phyloP scores from a whole-genome alignment of 2,329 filamentous ascomycete species.

The Penicillium digitatum region DNA sequence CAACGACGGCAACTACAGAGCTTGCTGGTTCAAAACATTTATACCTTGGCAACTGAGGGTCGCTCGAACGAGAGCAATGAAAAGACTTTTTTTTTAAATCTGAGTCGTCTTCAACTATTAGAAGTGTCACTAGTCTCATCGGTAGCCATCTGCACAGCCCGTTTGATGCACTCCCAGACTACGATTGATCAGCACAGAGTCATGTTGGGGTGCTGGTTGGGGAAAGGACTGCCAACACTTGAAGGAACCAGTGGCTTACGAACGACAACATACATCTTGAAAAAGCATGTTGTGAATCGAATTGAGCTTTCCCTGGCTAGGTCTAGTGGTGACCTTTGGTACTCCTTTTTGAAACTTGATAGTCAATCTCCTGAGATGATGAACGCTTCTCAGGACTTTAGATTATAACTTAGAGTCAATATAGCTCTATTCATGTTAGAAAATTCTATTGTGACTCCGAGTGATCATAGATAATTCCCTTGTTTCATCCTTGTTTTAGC shows the following conservation, averaged over 20 bases:
- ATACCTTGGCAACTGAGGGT: not conserved
- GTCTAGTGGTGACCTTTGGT: not conserved
- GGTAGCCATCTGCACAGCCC: constrained; percentile 19
- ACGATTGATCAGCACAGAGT: constrained; percentile 7
- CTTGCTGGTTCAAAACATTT: not conserved
- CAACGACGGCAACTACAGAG: not conserved
- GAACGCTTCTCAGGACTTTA: not conserved
- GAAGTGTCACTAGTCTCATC: constrained; percentile 8
- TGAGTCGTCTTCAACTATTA: constrained; percentile 9
- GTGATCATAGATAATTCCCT: not conserved
- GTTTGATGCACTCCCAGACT: constrained; percentile 15
- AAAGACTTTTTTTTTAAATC: constrained; percentile 15
- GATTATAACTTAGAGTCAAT: not conserved
- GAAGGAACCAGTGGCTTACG: not conserved
- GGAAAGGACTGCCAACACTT: not conserved
- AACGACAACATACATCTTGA: not conserved
- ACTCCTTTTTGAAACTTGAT: not conserved
- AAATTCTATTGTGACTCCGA: not conserved
- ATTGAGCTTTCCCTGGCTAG: not conserved
- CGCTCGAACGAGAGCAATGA: constrained; percentile 14
- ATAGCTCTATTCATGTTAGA: not conserved
- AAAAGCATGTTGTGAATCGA: not conserved
- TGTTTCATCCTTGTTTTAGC: not conserved
- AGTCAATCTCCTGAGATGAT: not conserved
- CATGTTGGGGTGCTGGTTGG: not conserved